These are phyloP conservation scores for Coemansia nantahalensis DNA, from an alignment of 192 early-diverging fungal genomes.

Conservation along the genomic window DNA sequence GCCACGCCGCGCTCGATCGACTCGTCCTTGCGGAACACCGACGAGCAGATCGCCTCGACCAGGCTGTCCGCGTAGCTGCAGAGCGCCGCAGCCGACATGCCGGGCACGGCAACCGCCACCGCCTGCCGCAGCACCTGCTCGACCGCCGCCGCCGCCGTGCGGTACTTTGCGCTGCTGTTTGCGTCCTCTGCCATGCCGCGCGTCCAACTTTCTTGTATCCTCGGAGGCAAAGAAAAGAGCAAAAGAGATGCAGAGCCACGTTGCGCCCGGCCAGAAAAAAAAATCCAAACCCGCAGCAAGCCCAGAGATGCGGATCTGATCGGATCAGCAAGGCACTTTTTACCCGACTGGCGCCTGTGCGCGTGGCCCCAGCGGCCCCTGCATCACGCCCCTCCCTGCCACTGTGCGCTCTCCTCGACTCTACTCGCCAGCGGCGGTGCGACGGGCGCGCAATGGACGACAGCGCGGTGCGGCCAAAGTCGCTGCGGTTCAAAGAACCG, in stretches of 20 bases:
- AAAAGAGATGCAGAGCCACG: too few species aligned
- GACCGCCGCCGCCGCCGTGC: slow-evolving; percentile 38
- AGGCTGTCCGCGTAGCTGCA: slow-evolving; percentile 69
- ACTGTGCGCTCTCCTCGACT: not conserved
- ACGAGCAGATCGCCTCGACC: slow-evolving; percentile 56
- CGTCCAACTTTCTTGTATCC: too few species aligned
- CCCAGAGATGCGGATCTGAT: too few species aligned
- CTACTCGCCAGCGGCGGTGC: not conserved
- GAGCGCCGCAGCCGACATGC: slow-evolving; percentile 61
- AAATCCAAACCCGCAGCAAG: too few species aligned
- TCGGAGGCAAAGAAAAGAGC: too few species aligned
- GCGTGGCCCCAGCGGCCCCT: too few species aligned
- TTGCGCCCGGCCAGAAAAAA: too few species aligned
- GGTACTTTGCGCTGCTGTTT: slow-evolving; percentile 27
- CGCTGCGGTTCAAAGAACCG: slow-evolving; percentile 52
- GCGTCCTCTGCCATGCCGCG: not conserved
- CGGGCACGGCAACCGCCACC: slow-evolving; percentile 54
- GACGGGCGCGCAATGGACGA: slow-evolving; percentile 39
- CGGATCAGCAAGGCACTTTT: too few species aligned
- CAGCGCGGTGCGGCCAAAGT: slow-evolving; percentile 43
- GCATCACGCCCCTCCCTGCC: too few species aligned
- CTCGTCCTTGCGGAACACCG: slow-evolving; percentile 59
- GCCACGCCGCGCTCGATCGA: slow-evolving; percentile 70
- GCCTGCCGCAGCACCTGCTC: slow-evolving; percentile 56
- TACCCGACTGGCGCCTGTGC: too few species aligned